Base-by-base conservation (phyloP, 345 rosid species). In the Citrus glauca region DNA sequence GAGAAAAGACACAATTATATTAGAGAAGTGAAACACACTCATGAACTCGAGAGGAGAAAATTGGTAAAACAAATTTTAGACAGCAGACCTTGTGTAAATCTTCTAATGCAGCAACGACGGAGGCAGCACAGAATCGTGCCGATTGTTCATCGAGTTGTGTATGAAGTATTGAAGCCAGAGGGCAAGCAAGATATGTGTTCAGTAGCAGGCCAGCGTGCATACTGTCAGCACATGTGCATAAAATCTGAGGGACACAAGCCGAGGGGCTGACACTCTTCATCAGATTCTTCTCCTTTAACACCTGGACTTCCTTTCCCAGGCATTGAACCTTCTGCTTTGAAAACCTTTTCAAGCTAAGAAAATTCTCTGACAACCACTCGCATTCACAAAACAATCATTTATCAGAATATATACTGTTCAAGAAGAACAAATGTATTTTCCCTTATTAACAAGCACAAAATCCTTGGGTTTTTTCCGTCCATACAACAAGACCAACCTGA, bases 241-340 rank as follows among this genome's bases (percentile, higher is more conserved):
- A 74, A 82, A 95, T 78, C 82, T 85, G 80, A 1, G 99, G 99
- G 78, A 93, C 84, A 73, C 86, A 90, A 83, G 89, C 89, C 63
- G 90, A 88, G 78, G 91, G 82, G 57, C 82, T 78, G 80, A 91
- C 66, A 66, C 80, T 86, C 88, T 86, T 91, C 91, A 95, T 87
- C 84, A 95, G 81, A 85, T 88, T 86, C 90, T 90, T 89, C 85
- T 95, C 99, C 77, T 85, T 90, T 74, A 90, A 83, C 72, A 93
- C 98, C 78, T 90, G 96, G 64, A 88, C 91, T 87, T 93, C 99
- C 89, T 92, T 95, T 74, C 97, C 96, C 78, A 93, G 81, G 64
- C 68, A 86, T 78, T 90, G 92, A 67, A 95, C 88, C 90, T 88
- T 91, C 81, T 87, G 86, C 91, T 91, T 95, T 48, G 91, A 91